These are phyloP conservation scores for Globisporangium takayamanum DNA, from an alignment of 352 stramenopile species.

Conservation along the genomic window DNA sequence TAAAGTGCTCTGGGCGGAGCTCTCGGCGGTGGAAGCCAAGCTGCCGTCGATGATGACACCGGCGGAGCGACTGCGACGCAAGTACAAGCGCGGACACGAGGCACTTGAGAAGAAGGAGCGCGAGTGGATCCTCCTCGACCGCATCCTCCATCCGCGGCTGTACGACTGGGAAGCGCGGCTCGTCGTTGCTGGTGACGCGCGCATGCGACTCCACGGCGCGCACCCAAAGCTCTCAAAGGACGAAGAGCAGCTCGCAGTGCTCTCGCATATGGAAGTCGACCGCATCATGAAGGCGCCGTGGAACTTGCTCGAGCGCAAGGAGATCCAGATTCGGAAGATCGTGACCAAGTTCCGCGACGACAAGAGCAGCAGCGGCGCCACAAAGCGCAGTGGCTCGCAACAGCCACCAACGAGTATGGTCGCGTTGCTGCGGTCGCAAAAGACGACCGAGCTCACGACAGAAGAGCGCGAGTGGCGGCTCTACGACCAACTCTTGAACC, in stretches of 20 bases:
- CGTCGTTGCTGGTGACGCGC: constrained; percentile 12
- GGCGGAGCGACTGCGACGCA: constrained; percentile 57
- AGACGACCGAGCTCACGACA: constrained; percentile 36
- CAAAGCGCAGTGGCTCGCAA: constrained; percentile 7
- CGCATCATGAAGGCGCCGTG: constrained; percentile 65
- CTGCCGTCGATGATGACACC: constrained; percentile 76
- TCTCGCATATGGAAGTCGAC: constrained; percentile 61
- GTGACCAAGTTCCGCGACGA: constrained; percentile 65
- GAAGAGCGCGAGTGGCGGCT: constrained; percentile 69
- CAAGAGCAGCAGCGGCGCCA: constrained; percentile 6
- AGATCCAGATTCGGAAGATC: constrained; percentile 72
- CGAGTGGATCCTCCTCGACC: constrained; percentile 71
- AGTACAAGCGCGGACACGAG: constrained; percentile 72
- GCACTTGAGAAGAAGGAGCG: constrained; percentile 65
- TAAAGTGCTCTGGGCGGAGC: constrained; percentile 64
- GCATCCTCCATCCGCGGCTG: constrained; percentile 48
- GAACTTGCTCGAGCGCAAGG: constrained; percentile 66
- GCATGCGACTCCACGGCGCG: constrained; percentile 38
- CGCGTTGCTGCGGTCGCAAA: constrained; percentile 41
- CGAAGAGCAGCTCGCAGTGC: constrained; percentile 49
- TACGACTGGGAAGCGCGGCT: constrained; percentile 67
- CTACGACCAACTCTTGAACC: constrained; percentile 69
- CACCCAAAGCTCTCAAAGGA: constrained; percentile 51
- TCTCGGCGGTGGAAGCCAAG: constrained; percentile 69
- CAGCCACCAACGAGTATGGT: constrained; percentile 25